Evolutionary conservation across 371 early-diverging fungal species (phyloP), one percentile per base, ranked within the genome.

Genomic region (Batrachochytrium dendrobatidis): DNA sequence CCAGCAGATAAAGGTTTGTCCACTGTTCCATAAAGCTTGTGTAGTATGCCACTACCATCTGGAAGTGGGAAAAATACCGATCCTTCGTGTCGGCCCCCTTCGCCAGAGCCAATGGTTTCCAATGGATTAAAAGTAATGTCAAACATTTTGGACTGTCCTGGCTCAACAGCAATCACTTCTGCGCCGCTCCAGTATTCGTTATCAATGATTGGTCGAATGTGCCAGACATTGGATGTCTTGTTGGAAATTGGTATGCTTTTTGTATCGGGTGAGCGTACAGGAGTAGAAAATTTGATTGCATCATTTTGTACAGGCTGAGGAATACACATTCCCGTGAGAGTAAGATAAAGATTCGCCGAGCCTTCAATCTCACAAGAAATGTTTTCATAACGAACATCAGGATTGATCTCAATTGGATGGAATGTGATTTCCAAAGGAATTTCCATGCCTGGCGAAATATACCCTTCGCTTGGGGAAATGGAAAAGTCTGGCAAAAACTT

Each of bases 401-500:
- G 70, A 46, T 72, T 71, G n/a, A 80, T 24, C 44, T 74, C 70
- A 3, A 51, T 43, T 7, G 82, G 82, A 59, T 77, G 80, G 65
- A 81, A 81, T 0, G 70, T 68, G 25, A 81, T 72, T 51, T 81
- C 80, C 26, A 81, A 44, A 25, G 79, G 63, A 5, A 79, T 56
- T 17, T 80, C 79, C 73, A 78, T 76, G 22, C 79, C 75, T 2
- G 82, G 79, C 1, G 81, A 75, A 30, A 80, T 75, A 61, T 80
- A 81, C 0, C 80, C 82, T 51, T 81, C 79, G 12, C 66, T 53
- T 12, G 82, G 77, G 10, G 72, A 68, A 34, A 81, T 73, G 5
- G 77, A 65, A 56, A 80, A 81, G 48, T 78, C 75, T 0, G 81
- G 75, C 8, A 34, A 34, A 46, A 80, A 71, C 54, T 72, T 62